Evolutionary conservation across 306 rosid species (phyloP).

Genomic region (Quillaja saponaria): DNA sequence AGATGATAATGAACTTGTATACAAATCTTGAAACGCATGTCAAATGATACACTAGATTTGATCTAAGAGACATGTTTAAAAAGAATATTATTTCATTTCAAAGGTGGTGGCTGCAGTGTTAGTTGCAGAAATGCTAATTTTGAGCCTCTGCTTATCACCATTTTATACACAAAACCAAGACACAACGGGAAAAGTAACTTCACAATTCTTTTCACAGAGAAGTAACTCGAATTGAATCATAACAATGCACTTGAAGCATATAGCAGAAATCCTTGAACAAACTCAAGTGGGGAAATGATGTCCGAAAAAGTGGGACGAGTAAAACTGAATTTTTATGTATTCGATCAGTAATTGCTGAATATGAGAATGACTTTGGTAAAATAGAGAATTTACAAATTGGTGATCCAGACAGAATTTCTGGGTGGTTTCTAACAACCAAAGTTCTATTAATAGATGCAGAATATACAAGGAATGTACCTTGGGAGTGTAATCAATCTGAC

Average conservation of each 20-base stretch:
- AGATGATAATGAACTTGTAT: no score
- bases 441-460: constrained; percentile 41
- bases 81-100: no score
- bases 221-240: background rate
- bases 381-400: constrained; percentile 51
- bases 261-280: constrained; percentile 19
- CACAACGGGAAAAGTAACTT: background rate
- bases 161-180: no score
- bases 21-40: no score
- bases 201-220: constrained; percentile 4
- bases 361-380: constrained; percentile 31
- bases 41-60: no score
- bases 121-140: no score
- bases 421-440: constrained; percentile 27
- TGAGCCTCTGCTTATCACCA: no score
- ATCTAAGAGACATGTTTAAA: no score
- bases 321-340: constrained; percentile 41
- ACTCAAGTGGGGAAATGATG: background rate
- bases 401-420: constrained; percentile 32
- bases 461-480: constrained; percentile 45
- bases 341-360: constrained; percentile 43
- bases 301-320: background rate
- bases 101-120: no score
- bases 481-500: no score
- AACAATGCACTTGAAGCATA: constrained; percentile 10